Evolutionary conservation across 768 basidiomycete genomes (phyloP), one percentile per base, ranked within the genome.

Genomic region (Agaricus blazei): DNA sequence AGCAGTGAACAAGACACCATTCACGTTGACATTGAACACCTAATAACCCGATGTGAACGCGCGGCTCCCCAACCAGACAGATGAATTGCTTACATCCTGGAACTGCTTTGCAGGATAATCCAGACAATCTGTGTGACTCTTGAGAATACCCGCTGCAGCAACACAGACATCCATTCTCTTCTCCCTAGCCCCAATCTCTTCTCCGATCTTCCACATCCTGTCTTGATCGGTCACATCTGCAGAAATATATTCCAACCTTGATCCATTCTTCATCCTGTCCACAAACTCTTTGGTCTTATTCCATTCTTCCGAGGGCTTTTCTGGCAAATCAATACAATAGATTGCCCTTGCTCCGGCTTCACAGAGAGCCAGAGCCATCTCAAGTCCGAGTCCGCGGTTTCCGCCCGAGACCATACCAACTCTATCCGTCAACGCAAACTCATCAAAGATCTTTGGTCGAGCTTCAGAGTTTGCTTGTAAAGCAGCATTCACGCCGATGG

Each of bases 111-210:
- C 84, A 1, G 84, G 78, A 64, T 88, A 88, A 44, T 82, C 78
- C 67, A 89, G 65, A 60, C 87, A 88, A 54, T 82, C 81, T 29
- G 68, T 82, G 58, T 86, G 74, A 0, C 71, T 62, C 61, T 78
- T 81, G 64, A 88, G 64, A 51, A 91, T 79, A 23, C 89, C 90
- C 41, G 90, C 90, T 15, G 90, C 88, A 3, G 89, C 89, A 56
- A 91, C 67, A 61, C 87, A 88, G 14, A 85, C 75, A 64, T 93
- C 89, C 72, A 92, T 77, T 60, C 88, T 72, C 15, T 80, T 78
- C 58, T 91, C 89, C 60, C 70, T 74, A 56, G 86, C 76, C 0
- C 82, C 87, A 45, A 92, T 83, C 60, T 75, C 74, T 63, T 79
- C 71, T 14, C 70, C 82, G 49, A 72, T 67, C 44, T 70, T 73